Evolutionary conservation across 2,329 filamentous ascomycete genomes (phyloP).

Genomic region (Talaromyces rugulosus): DNA sequence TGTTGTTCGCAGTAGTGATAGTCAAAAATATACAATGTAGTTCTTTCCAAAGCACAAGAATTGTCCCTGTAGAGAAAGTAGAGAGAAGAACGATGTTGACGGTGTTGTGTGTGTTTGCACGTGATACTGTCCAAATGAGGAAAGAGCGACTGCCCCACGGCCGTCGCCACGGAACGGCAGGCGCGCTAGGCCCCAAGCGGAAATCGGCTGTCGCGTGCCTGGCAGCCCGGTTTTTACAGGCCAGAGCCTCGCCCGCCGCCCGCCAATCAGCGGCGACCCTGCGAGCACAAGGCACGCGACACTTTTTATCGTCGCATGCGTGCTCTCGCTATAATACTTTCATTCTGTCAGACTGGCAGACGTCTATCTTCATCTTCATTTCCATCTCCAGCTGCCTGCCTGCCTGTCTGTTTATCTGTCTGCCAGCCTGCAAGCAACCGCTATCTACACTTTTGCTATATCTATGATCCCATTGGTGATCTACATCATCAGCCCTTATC

Average conservation of each 20-base stretch:
- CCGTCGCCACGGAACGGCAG: background rate
- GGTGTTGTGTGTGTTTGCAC: background rate
- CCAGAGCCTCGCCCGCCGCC: background rate
- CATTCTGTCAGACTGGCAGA: background rate
- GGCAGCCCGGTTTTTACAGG: constrained; percentile 10
- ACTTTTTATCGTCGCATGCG: background rate
- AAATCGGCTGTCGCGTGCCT: constrained; percentile 6
- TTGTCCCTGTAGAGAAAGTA: background rate
- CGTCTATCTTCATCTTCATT: background rate
- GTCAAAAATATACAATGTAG: background rate
- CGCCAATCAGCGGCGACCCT: constrained; percentile 9
- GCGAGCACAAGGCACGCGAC: constrained; percentile 13
- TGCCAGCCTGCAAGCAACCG: background rate
- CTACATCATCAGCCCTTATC: background rate
- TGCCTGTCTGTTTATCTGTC: background rate
- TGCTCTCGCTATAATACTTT: background rate
- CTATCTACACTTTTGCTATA: background rate
- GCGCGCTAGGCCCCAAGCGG: background rate
- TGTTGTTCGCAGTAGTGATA: background rate
- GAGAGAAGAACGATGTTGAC: too few species aligned
- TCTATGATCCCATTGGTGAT: background rate
- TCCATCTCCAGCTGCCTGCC: background rate
- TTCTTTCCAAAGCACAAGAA: background rate
- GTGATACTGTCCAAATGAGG: background rate
- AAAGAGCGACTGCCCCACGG: background rate